A percentile compares a stretch with the other conserved stretches of the same genome.
These are phyloP conservation scores for Wallacemonas collosoma DNA, from an alignment of 208 protist genomes.

Conservation along the genomic window DNA sequence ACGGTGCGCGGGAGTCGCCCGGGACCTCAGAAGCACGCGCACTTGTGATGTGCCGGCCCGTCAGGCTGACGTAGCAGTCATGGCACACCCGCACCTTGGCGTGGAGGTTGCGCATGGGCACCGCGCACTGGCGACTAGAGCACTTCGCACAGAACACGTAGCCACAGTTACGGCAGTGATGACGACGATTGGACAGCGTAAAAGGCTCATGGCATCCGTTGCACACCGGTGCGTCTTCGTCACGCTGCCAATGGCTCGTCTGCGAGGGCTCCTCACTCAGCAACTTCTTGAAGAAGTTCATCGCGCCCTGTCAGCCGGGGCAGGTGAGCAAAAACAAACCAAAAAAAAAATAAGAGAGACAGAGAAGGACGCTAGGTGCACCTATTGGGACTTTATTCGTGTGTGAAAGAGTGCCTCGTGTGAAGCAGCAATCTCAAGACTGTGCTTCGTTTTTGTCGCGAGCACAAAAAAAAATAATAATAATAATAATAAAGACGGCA, in stretches of 20 bases:
- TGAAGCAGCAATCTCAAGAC: too few relatives aligned
- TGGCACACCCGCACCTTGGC: conserved; percentile 72
- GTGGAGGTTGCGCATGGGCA: conserved; percentile 54
- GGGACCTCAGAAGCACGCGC: conserved; percentile 4
- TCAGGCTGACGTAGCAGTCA: conserved; percentile 61
- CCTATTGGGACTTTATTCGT: too few relatives aligned
- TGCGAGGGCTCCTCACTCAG: background rate
- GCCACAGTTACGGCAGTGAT: conserved; percentile 95
- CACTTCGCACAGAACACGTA: conserved; percentile 92
- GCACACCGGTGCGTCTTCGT: conserved; percentile 82
- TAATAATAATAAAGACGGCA: too few relatives aligned
- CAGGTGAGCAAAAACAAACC: conserved; percentile 7
- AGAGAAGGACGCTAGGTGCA: too few relatives aligned
- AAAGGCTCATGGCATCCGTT: conserved; percentile 77
- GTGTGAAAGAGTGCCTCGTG: too few relatives aligned
- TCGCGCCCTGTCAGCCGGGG: background rate
- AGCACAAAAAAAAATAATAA: too few relatives aligned
- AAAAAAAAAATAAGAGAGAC: background rate
- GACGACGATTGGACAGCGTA: conserved; percentile 70
- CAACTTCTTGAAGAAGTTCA: conserved; percentile 21
- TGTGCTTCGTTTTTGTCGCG: too few relatives aligned
- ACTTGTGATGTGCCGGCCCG: conserved; percentile 8
- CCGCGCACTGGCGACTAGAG: conserved; percentile 49
- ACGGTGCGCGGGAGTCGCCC: conserved; percentile 12
- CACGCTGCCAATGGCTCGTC: conserved; percentile 79